Evolutionary conservation across 2,329 filamentous ascomycete species (phyloP).

Genomic region (Nannizziopsis arthrosporioides): DNA sequence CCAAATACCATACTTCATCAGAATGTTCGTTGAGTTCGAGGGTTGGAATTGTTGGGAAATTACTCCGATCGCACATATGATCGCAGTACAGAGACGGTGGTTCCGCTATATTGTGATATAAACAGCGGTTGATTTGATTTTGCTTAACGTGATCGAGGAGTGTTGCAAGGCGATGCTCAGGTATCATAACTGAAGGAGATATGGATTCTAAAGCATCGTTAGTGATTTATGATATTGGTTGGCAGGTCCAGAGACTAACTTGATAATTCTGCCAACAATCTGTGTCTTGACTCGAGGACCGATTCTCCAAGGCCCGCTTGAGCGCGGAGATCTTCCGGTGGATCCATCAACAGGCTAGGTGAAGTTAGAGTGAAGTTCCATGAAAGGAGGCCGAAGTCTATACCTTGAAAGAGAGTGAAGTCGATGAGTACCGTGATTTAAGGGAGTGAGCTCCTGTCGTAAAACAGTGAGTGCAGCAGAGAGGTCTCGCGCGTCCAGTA

Average conservation of each 20-base stretch:
- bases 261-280: conserved; percentile 68
- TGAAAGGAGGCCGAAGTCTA: conserved; percentile 13
- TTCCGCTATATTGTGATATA: conserved; percentile 72
- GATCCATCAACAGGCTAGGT: conserved; percentile 73
- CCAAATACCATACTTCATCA: conserved; percentile 83
- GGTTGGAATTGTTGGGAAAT: conserved; percentile 64
- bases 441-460: conserved; percentile 72
- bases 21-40: conserved; percentile 59
- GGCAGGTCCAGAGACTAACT: conserved; percentile 44
- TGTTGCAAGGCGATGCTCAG: conserved; percentile 72
- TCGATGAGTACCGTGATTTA: conserved; percentile 65
- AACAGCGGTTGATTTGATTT: conserved; percentile 67
- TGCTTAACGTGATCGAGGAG: conserved; percentile 75
- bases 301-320: conserved; percentile 82
- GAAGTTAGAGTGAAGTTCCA: background rate
- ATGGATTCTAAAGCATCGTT: conserved; percentile 56
- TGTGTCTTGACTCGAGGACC: conserved; percentile 58
- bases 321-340: conserved; percentile 60
- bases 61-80: conserved; percentile 65
- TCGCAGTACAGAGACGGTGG: conserved; percentile 81
- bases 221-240: background rate
- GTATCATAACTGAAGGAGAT: conserved; percentile 93
- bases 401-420: conserved; percentile 71
- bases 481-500: conserved; percentile 66
- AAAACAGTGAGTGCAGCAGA: conserved; percentile 68